These are phyloP conservation scores for Isoetes engelmannii DNA, from an alignment of 83 land plant genomes.

Conservation along the genomic window DNA sequence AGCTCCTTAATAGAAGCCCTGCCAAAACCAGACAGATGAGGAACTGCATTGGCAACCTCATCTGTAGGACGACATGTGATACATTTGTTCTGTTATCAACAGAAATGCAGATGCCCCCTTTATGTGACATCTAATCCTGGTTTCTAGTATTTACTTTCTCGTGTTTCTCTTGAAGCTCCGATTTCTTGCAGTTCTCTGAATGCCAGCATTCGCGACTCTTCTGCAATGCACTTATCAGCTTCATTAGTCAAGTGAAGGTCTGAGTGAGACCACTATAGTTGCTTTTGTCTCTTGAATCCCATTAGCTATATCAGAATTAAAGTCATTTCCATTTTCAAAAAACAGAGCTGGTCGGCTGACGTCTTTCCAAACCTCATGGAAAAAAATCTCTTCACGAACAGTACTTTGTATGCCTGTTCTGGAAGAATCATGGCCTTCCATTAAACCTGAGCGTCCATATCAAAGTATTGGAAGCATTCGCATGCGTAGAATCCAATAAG, in stretches of 20 bases:
- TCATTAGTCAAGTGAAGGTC: no score
- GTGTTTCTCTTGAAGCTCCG: slow-evolving; percentile 38
- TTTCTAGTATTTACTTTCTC: slow-evolving; percentile 24
- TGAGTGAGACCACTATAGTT: no score
- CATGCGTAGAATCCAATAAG: not conserved
- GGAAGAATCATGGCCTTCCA: not conserved
- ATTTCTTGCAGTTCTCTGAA: slow-evolving; percentile 43
- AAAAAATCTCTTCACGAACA: not conserved
- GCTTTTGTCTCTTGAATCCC: no score
- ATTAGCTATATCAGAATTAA: no score
- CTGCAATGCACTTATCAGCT: slow-evolving; percentile 15
- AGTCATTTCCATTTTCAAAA: no score
- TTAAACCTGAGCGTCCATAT: not conserved
- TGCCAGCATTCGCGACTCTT: slow-evolving; percentile 28
- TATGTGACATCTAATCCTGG: no score
- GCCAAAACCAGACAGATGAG: no score
- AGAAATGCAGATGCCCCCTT: no score
- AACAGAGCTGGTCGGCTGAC: slow-evolving; percentile 6
- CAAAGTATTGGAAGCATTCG: slow-evolving; percentile 1
- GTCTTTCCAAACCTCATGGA: not conserved
- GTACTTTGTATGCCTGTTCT: not conserved
- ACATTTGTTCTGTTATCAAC: no score
- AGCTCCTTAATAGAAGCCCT: no score
- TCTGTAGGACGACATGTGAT: no score
- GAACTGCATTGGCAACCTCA: no score